Evolutionary conservation across 768 basidiomycete genomes (phyloP).

Genomic region (Mycena vitilis): DNA sequence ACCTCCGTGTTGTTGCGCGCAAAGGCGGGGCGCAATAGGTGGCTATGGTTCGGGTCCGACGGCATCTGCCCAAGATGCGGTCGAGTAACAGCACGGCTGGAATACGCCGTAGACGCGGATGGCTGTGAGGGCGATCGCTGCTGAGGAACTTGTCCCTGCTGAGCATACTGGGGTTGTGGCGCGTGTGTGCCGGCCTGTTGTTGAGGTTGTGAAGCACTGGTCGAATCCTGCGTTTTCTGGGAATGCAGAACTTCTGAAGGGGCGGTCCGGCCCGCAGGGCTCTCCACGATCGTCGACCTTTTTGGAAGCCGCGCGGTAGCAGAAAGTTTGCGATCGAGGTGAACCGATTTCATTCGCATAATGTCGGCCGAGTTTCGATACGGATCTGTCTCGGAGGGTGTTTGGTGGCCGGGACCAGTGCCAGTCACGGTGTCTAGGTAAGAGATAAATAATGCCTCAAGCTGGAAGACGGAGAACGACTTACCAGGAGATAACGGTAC

Average conservation of each 20-base stretch:
- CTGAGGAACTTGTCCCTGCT: slow-evolving; percentile 52
- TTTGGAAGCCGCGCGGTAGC: slow-evolving; percentile 93
- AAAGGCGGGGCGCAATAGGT: slow-evolving; percentile 74
- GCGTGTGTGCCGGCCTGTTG: slow-evolving; percentile 39
- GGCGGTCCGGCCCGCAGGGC: slow-evolving; percentile 88
- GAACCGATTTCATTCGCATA: slow-evolving; percentile 94
- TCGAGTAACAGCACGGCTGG: slow-evolving; percentile 44
- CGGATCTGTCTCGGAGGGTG: slow-evolving; percentile 70
- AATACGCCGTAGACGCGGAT: slow-evolving; percentile 42
- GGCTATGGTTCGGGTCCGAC: slow-evolving; percentile 52
- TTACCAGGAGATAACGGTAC: slow-evolving; percentile 85
- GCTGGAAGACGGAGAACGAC: slow-evolving; percentile 30
- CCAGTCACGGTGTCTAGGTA: slow-evolving; percentile 31
- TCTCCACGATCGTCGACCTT: slow-evolving; percentile 95
- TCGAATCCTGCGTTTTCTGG: slow-evolving; percentile 60
- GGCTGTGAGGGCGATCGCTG: slow-evolving; percentile 46
- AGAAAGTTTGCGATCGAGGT: slow-evolving; percentile 94
- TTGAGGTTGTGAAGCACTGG: slow-evolving; percentile 51
- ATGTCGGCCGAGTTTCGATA: slow-evolving; percentile 92
- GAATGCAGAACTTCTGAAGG: slow-evolving; percentile 67
- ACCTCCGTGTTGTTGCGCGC: slow-evolving; percentile 87
- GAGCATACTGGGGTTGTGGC: slow-evolving; percentile 46
- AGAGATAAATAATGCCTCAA: background rate
- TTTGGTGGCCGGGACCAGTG: slow-evolving; percentile 35
- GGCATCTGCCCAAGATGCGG: slow-evolving; percentile 57